These are phyloP conservation scores for Kluyveromyces siamensis DNA, from an alignment of 805 yeast species.

Conservation along the genomic window DNA sequence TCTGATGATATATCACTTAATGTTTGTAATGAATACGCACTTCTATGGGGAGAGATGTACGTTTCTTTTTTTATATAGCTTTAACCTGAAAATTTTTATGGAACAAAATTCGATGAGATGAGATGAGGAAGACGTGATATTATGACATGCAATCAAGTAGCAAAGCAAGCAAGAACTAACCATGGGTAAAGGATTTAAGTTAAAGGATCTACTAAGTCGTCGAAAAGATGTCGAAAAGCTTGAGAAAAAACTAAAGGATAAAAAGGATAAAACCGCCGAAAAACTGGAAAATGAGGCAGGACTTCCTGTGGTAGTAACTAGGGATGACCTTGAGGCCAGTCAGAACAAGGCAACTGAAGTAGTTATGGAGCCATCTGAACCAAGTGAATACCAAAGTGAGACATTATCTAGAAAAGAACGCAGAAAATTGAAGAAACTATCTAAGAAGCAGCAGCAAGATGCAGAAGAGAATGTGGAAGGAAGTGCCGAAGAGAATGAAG, in stretches of 20 bases:
- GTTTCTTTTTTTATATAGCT: neutral
- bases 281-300: constrained; percentile 14
- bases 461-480: constrained; percentile 22
- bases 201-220: constrained; percentile 22
- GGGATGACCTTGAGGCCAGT: constrained; percentile 20
- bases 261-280: constrained; percentile 14
- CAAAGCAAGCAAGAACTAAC: neutral
- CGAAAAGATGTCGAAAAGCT: constrained; percentile 19
- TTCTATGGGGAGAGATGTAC: neutral
- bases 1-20: neutral
- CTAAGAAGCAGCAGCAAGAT: constrained; percentile 20
- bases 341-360: constrained; percentile 8
- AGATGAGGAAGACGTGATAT: constrained; percentile 11
- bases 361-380: constrained; percentile 11
- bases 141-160: neutral
- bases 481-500: constrained; percentile 37
- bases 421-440: constrained; percentile 46
- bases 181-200: constrained; percentile 28
- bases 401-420: constrained; percentile 55
- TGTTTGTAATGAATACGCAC: neutral
- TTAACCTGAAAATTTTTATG: constrained; percentile 5
- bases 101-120: constrained; percentile 14
- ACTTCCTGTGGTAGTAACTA: constrained; percentile 27
- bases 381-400: constrained; percentile 37
- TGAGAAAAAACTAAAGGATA: constrained; percentile 16